A percentile compares a stretch with the other conserved stretches of the same genome.
These are phyloP conservation scores for Colletotrichum godetiae DNA, from an alignment of 2,329 filamentous ascomycete species.

Conservation along the genomic window DNA sequence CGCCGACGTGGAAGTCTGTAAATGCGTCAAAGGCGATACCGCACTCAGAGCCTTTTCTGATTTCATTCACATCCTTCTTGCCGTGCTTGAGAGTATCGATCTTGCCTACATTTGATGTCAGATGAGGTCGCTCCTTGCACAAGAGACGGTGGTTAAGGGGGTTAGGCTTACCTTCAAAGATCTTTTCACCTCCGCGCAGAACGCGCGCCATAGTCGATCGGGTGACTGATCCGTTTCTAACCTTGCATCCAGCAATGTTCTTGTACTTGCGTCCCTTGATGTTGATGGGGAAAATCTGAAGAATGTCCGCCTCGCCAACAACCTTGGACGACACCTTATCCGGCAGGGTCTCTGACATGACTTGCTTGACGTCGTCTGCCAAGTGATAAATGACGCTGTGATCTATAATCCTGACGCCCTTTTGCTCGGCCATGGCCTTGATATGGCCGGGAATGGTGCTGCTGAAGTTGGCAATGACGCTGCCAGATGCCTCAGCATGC, in stretches of 20 bases:
- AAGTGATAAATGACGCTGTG: conserved; percentile 89
- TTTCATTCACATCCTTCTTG: conserved; percentile 91
- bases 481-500: conserved; percentile 81
- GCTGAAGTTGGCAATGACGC: conserved; percentile 90
- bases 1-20: conserved; percentile 81
- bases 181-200: conserved; percentile 73
- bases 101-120: conserved; percentile 65
- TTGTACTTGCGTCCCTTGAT: conserved; percentile 76
- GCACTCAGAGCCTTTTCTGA: conserved; percentile 94
- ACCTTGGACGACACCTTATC: conserved; percentile 76
- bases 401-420: conserved; percentile 82
- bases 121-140: neutral
- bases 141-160: conserved; percentile 2
- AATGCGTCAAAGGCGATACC: conserved; percentile 87
- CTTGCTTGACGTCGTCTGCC: conserved; percentile 76
- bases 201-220: conserved; percentile 76
- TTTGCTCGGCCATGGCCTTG: conserved; percentile 73
- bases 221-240: conserved; percentile 82
- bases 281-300: conserved; percentile 86
- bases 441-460: conserved; percentile 75
- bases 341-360: conserved; percentile 76
- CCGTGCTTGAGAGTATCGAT: conserved; percentile 87
- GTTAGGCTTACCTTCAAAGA: conserved; percentile 83
- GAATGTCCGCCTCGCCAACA: conserved; percentile 87
- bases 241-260: conserved; percentile 87